Percentiles rank a stretch among this genome's conserved stretches.
Evolutionary conservation across 306 rosid species (phyloP).

Genomic region (Vicia villosa): DNA sequence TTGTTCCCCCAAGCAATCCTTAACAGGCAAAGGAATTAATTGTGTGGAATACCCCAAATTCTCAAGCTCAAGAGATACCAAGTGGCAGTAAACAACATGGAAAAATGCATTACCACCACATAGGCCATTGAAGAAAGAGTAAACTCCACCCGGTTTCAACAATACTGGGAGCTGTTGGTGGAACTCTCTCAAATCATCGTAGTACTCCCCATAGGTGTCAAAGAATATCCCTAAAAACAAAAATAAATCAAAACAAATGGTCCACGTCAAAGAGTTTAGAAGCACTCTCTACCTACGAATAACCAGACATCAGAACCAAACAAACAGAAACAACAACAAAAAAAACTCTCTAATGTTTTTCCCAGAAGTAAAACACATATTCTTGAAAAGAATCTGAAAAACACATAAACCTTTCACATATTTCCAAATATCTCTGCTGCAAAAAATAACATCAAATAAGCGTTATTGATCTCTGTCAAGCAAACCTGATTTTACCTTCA

Average conservation of each 20-base stretch:
- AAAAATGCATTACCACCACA: conserved; percentile 95
- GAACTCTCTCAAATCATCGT: conserved; percentile 89
- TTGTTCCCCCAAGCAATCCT: conserved; percentile 81
- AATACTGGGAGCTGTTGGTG: conserved; percentile 79
- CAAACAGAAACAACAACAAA: neutral
- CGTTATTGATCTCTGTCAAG: neutral
- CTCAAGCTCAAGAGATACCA: conserved; percentile 89
- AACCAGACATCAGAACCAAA: conserved; percentile 9
- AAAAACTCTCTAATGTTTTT: neutral
- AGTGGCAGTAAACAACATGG: conserved; percentile 88
- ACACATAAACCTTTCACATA: neutral
- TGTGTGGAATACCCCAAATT: conserved; percentile 85
- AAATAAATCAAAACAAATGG: conserved; percentile 16
- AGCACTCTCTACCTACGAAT: neutral
- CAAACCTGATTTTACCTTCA: too few species aligned
- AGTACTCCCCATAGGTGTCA: conserved; percentile 94
- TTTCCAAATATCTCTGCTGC: neutral
- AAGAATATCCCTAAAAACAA: conserved; percentile 83
- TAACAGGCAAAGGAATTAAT: conserved; percentile 86
- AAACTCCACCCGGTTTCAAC: conserved; percentile 82
- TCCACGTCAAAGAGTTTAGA: conserved; percentile 7
- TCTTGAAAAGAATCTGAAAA: neutral
- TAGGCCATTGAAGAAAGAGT: conserved; percentile 91
- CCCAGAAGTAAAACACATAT: neutral
- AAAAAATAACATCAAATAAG: neutral